Percentiles rank a stretch among this genome's conserved stretches.
Conservation (phyloP, 768 basidiomycete species). For the Mycena vulgaris region DNA sequence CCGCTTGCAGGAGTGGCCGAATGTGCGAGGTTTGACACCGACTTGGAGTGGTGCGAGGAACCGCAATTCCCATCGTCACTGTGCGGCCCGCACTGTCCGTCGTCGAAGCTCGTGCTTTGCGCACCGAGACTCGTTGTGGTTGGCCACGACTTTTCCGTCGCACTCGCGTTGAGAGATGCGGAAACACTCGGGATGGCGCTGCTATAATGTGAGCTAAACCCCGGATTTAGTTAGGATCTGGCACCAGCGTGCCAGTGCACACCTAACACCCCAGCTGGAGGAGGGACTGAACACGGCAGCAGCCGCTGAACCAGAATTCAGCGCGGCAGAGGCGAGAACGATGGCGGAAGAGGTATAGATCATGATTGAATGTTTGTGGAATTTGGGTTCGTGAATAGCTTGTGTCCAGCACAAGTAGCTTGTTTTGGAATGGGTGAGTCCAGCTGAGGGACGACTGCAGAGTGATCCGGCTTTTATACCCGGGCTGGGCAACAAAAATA, state of each 20-base stretch:
- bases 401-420: conserved; percentile 8
- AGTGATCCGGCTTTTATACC: neutral
- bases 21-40: neutral
- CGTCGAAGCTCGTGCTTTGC: neutral
- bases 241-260: neutral
- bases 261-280: neutral
- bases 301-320: neutral
- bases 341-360: neutral
- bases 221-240: no score
- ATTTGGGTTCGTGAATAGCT: neutral
- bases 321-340: neutral
- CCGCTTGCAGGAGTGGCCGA: neutral
- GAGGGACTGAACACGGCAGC: neutral
- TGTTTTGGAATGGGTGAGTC: conserved; percentile 8
- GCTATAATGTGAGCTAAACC: no score
- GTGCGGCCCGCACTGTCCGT: neutral
- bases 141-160: neutral
- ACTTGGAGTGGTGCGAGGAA: neutral
- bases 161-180: neutral
- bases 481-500: no score
- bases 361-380: neutral
- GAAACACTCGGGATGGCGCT: neutral
- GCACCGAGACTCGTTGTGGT: neutral
- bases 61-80: neutral
- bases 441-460: conserved; percentile 5